phyloP scores from a whole-genome alignment of 1,284 basidiomycete genomes.

The Rhodotorula sp. region DNA sequence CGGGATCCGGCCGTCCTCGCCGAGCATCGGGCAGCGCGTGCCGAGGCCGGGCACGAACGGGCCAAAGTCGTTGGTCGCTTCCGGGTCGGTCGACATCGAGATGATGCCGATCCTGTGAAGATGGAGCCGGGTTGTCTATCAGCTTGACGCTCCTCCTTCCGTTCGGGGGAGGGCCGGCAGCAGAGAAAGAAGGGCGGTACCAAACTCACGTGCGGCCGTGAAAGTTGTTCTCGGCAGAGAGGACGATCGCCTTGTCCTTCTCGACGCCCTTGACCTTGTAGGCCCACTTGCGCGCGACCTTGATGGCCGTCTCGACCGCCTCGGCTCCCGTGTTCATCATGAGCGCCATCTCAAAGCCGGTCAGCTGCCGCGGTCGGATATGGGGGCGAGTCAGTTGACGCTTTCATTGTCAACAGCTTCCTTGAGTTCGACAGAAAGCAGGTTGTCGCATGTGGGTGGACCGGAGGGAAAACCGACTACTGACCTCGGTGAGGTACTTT shows the following conservation, averaged over 20 bases:
- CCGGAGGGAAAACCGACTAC: neutral
- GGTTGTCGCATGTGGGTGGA: neutral
- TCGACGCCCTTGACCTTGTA: conserved; percentile 82
- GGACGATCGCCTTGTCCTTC: conserved; percentile 80
- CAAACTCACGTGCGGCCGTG: conserved; percentile 78
- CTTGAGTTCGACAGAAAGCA: no score
- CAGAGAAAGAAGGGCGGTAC: no score
- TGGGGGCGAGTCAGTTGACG: neutral
- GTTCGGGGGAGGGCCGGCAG: no score
- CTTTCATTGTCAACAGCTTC: no score
- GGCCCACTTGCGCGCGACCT: conserved; percentile 87
- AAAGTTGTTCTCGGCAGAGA: conserved; percentile 89
- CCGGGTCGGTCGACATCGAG: conserved; percentile 94
- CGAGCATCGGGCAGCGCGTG: conserved; percentile 58
- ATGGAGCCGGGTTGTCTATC: no score
- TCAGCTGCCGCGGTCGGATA: conserved; percentile 22
- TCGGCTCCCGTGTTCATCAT: conserved; percentile 99
- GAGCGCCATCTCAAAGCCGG: conserved; percentile 71
- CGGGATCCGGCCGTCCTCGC: conserved; percentile 59
- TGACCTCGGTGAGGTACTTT: conserved; percentile 71
- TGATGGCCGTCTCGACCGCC: conserved; percentile 86
- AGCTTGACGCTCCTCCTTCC: neutral
- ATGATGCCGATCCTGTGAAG: conserved; percentile 39
- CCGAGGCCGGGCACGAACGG: conserved; percentile 86
- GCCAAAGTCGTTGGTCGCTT: conserved; percentile 81